A percentile compares a stretch with the other conserved stretches of the same genome.
phyloP scores from a whole-genome alignment of 2,329 filamentous ascomycete species.

The Alternaria rosae region DNA sequence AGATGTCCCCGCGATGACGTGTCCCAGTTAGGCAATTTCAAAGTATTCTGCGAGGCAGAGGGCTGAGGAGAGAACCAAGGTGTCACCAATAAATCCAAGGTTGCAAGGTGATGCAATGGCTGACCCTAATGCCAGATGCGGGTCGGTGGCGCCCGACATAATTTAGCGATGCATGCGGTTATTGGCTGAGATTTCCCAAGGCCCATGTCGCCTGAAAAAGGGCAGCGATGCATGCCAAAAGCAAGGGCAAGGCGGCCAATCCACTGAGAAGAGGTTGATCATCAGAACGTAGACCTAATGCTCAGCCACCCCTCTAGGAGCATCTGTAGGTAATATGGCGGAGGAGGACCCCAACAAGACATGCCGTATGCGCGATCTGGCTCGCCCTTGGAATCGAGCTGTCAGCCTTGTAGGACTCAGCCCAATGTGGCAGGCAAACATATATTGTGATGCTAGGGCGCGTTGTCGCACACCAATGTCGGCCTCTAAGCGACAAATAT shows the following conservation, averaged over 20 bases:
- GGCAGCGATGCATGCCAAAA: background rate
- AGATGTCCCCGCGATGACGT: background rate
- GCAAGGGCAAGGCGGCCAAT: background rate
- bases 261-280: background rate
- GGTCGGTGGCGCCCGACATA: background rate
- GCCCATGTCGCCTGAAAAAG: background rate
- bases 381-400: background rate
- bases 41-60: background rate
- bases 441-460: background rate
- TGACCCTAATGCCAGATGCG: background rate
- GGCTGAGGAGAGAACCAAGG: background rate
- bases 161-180: background rate
- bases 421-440: background rate
- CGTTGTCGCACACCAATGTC: background rate
- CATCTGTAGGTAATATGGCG: background rate
- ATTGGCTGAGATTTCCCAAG: background rate
- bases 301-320: background rate
- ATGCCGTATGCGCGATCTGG: background rate
- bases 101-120: slow-evolving; percentile 10
- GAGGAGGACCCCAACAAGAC: background rate
- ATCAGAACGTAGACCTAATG: background rate
- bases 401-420: background rate
- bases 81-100: background rate
- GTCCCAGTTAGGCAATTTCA: background rate
- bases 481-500: background rate